Conservation (phyloP, 352 stramenopile species). For the Aphanomyces stellatus region DNA sequence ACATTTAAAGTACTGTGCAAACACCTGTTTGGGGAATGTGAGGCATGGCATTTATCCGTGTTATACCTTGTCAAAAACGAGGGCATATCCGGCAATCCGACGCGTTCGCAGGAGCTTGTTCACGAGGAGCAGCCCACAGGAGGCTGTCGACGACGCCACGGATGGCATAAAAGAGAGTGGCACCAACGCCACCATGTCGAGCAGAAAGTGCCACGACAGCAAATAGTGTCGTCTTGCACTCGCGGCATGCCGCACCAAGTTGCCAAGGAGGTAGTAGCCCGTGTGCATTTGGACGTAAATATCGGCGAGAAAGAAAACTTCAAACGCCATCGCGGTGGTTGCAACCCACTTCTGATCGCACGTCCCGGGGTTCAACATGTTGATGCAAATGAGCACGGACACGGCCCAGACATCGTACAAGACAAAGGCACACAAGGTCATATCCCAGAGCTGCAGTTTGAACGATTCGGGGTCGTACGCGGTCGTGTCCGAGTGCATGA, state of each 20-base stretch:
- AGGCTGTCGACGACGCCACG: neutral
- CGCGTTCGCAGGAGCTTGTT: conserved; percentile 50
- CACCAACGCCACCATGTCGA: conserved; percentile 39
- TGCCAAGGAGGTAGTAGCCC: conserved; percentile 56
- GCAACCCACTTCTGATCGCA: conserved; percentile 7
- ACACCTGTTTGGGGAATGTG: neutral
- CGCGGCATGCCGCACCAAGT: conserved; percentile 42
- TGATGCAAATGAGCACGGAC: conserved; percentile 35
- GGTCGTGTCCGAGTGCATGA: neutral
- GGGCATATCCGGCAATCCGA: conserved; percentile 37
- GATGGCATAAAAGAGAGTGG: conserved; percentile 32
- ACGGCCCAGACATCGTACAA: conserved; percentile 44
- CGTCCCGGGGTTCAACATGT: conserved; percentile 18
- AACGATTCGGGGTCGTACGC: conserved; percentile 47
- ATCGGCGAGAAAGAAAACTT: conserved; percentile 46
- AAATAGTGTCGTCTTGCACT: conserved; percentile 52
- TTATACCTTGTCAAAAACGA: conserved; percentile 54
- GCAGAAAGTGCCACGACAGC: conserved; percentile 33
- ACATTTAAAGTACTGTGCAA: conserved; percentile 40
- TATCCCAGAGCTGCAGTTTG: conserved; percentile 42
- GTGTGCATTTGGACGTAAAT: conserved; percentile 65
- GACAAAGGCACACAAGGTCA: conserved; percentile 41
- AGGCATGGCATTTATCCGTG: neutral
- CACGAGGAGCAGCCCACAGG: conserved; percentile 33
- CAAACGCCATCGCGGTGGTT: conserved; percentile 29